Conservation (phyloP, 2,329 filamentous ascomycete genomes). For the Niveomyces coronatus region DNA sequence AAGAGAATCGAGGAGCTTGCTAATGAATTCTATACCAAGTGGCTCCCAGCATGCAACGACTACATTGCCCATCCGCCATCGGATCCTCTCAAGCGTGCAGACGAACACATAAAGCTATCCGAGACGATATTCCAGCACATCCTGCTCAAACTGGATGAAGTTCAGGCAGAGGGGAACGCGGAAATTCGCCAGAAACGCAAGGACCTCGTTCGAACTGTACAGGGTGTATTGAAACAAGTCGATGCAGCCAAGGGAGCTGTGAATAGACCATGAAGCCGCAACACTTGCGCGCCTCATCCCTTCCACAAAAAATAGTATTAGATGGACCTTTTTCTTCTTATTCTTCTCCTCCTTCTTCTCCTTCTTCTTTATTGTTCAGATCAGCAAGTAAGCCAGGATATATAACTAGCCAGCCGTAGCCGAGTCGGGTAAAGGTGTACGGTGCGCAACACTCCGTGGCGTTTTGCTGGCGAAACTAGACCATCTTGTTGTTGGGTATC, state of each 20-base stretch:
- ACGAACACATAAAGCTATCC: conserved; percentile 64
- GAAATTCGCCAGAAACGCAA: conserved; percentile 57
- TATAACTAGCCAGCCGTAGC: too few relatives aligned
- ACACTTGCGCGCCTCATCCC: neutral
- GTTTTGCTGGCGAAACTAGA: too few relatives aligned
- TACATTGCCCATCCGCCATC: conserved; percentile 53
- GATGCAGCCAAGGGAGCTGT: conserved; percentile 35
- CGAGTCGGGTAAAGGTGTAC: too few relatives aligned
- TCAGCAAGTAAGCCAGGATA: too few relatives aligned
- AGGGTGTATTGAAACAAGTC: conserved; percentile 53
- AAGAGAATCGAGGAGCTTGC: conserved; percentile 58
- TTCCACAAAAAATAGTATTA: neutral
- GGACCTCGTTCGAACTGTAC: conserved; percentile 61
- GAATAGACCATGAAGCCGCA: neutral
- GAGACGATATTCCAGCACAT: conserved; percentile 71
- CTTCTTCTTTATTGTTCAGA: too few relatives aligned
- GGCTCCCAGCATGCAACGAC: conserved; percentile 53
- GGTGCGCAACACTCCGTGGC: too few relatives aligned
- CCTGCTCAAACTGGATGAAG: conserved; percentile 64
- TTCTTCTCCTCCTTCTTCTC: too few relatives aligned
- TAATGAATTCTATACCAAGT: conserved; percentile 50
- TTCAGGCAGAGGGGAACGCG: conserved; percentile 61
- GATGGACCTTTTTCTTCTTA: neutral
- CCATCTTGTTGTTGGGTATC: too few relatives aligned
- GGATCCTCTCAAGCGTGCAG: conserved; percentile 56